phyloP scores from a whole-genome alignment of 1,139 yeast genomes.

The Pichia sp. region DNA sequence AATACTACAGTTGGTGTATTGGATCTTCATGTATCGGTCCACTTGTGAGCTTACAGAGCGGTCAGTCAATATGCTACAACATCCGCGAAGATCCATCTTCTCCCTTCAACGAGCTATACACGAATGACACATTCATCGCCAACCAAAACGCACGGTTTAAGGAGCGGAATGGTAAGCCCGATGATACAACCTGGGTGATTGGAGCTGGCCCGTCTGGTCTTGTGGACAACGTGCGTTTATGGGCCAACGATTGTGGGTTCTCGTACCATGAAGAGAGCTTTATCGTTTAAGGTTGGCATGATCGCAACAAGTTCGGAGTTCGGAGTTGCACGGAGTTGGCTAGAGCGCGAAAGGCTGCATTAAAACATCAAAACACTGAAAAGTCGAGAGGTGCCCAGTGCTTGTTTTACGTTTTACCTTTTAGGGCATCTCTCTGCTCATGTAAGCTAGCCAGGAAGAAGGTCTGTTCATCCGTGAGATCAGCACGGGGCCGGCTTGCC shows the following conservation, averaged over 20 bases:
- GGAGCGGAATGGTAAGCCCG: conserved; percentile 23
- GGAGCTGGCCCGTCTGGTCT: conserved; percentile 83
- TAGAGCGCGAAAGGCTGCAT: too few relatives aligned
- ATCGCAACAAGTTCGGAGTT: too few relatives aligned
- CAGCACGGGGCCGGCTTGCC: too few relatives aligned
- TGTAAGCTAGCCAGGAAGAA: too few relatives aligned
- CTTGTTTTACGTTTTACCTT: too few relatives aligned
- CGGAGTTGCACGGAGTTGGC: too few relatives aligned
- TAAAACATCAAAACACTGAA: too few relatives aligned
- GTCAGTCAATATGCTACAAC: conserved; percentile 27
- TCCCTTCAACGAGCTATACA: conserved; percentile 30
- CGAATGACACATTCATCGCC: conserved; percentile 23
- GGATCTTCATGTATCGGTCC: conserved; percentile 43
- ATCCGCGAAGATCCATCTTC: conserved; percentile 19
- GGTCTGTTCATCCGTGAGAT: too few relatives aligned
- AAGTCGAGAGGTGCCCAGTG: too few relatives aligned
- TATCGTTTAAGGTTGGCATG: too few relatives aligned
- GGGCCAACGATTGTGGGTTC: conserved; percentile 82
- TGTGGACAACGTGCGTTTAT: conserved; percentile 66
- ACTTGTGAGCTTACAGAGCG: conserved; percentile 22
- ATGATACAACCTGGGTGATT: conserved; percentile 70
- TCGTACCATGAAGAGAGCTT: conserved; percentile 85
- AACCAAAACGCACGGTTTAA: conserved; percentile 21
- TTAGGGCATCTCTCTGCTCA: too few relatives aligned
- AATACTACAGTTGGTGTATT: conserved; percentile 46